Evolutionary conservation across 129 eudicot genomes (phyloP), one percentile per base, ranked within the genome.

Genomic region (Flaveria sonorensis): DNA sequence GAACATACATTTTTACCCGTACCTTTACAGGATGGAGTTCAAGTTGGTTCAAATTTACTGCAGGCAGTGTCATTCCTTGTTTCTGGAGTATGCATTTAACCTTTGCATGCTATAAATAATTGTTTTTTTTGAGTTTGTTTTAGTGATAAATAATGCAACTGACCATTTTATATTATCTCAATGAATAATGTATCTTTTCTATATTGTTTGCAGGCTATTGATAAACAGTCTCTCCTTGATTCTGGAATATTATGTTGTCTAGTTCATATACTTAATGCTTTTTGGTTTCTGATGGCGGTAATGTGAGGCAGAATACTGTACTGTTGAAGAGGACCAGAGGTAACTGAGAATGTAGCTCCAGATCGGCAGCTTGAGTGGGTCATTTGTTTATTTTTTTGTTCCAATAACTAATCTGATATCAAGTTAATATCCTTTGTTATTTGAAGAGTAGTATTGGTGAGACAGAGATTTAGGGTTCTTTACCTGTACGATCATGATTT

Each of bases 181-280:
- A 55, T 46, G 69, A 73, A 39, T 71, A 12, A 56, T 52, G 14
- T 65, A 79, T 47, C 21, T 32, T 63, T 46, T 77, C 23, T 50
- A 68, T 79, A 32, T 76, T 64, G 28, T 72, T 68, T 77, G 82
- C 96, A 95, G 99, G 86, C 88, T 39, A 79, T 88, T 86, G 99
- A 95, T 85, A 92, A 89, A 80, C 97, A 89, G 81, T 92, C 96
- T 50, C 97, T 95, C 59, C 95, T 95, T 71, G 99, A 95, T 85
- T 91, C 99, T 47, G 99, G 99, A 77, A 95, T 95, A 61, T 77
- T 95, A 72, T 88, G 92, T 71, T 95, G 99, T 80, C 93, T 95
- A 30, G 88, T 92, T 79, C 88, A 95, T 85, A 83, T 95, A 78
- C 90, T 95, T 16, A 81, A 84, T 83, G 87, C 93, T 80, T 89